A percentile compares a stretch with the other conserved stretches of the same genome.
Conservation (phyloP, 768 basidiomycete genomes). For the Termitomyces sp. region DNA sequence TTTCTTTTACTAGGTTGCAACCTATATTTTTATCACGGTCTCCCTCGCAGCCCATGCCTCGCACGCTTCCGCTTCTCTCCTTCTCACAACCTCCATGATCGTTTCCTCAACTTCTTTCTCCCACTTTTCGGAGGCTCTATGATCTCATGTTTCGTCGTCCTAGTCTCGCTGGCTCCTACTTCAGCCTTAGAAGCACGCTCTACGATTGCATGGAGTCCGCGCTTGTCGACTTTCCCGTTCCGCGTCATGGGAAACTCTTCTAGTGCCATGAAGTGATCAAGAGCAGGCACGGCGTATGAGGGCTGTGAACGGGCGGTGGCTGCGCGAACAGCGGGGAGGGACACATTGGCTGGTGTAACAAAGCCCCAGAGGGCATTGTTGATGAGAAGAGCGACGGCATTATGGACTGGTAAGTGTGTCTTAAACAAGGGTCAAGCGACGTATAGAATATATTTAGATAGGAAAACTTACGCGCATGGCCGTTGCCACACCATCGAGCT, state of each 20-base stretch:
- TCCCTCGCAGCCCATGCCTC: slow-evolving; percentile 54
- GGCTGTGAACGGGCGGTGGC: slow-evolving; percentile 34
- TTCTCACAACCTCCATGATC: slow-evolving; percentile 60
- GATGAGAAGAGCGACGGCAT: slow-evolving; percentile 16
- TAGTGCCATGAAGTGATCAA: slow-evolving; percentile 36
- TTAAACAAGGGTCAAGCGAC: neutral
- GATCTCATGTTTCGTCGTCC: neutral
- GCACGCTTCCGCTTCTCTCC: slow-evolving; percentile 57
- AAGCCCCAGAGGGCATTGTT: slow-evolving; percentile 16
- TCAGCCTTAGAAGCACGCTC: slow-evolving; percentile 2
- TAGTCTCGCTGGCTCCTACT: neutral
- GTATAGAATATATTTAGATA: slow-evolving; percentile 8
- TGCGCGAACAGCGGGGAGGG: slow-evolving; percentile 10
- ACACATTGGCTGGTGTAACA: slow-evolving; percentile 13
- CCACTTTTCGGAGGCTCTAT: slow-evolving; percentile 25
- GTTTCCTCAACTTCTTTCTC: slow-evolving; percentile 77
- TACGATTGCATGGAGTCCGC: slow-evolving; percentile 23
- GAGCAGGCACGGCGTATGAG: slow-evolving; percentile 55
- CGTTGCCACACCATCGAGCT: slow-evolving; percentile 55
- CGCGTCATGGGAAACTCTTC: slow-evolving; percentile 47
- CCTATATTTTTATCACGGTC: too few species aligned
- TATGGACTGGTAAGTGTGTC: slow-evolving; percentile 8
- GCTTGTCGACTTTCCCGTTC: slow-evolving; percentile 48
- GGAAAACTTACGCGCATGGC: slow-evolving; percentile 45
- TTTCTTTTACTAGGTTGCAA: too few species aligned